Base-by-base conservation (phyloP, 225 moss, liverwort and hornwort species). In the Bryoerythrophyllum caledonicum region DNA sequence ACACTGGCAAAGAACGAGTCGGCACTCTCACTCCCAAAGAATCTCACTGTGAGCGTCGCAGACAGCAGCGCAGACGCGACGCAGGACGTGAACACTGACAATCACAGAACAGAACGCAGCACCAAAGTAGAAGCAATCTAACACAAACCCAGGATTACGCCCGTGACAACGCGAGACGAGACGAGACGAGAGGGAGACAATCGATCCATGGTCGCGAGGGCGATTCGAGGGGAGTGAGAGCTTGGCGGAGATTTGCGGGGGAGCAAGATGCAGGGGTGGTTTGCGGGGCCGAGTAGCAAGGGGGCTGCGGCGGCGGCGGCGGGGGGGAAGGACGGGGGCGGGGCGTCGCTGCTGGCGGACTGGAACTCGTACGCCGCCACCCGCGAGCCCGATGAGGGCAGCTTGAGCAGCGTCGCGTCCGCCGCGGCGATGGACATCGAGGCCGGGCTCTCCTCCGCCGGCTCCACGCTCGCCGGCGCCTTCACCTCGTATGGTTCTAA, bases 281-380 rank as follows among this genome's bases (percentile, higher is more conserved):
- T 95, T 68, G 85, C 90, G 62, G 97, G 94, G 40, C 95, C 93
- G 52, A 85, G 90, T 66, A 85, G 90, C 73, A 81, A 63, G 82
- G 83, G 77, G 54, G 71, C 67, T 63, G 87, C 77, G 13, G 82
- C 74, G 61, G 71, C 67, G 63, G 87, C 77, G 13, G 82, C 74
- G 61, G 71, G 63, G 63, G 87, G 79, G 11, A 81, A 82, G 65
- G 86, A 76, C 1, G 48, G 17, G 26, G 90, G 85, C 0, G 84
- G 78, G 17, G 48, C 48, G 14, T 99, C 97, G 10, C 46, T 99
- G 70, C 60, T 99, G 81, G 94, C 95, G 61, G 93, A 91, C 64
- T 99, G 97, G 97, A 93, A 95, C 74, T 82, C 88, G 8, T 99
- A 99, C 68, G 91, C 97, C 14, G 86, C 85, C 6, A 64, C 78